These are phyloP conservation scores for Trichocladium antarcticum DNA, from an alignment of 495 filamentous ascomycete genomes.

Conservation along the genomic window DNA sequence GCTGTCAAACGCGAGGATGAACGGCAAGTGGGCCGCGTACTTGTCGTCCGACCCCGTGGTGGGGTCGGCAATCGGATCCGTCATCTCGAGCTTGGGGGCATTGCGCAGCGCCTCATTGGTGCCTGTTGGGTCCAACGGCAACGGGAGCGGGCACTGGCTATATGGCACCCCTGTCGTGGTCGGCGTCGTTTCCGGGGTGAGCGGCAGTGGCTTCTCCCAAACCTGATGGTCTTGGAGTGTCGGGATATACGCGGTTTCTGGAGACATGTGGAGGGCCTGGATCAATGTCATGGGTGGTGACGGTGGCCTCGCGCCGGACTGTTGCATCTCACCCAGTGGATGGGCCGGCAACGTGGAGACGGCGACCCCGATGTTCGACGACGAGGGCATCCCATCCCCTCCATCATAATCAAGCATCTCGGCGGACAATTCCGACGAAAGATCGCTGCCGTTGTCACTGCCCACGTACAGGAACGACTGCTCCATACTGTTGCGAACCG, in stretches of 20 bases:
- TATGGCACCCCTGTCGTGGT: conserved; percentile 25
- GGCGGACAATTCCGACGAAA: conserved; percentile 71
- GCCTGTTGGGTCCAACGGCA: conserved; percentile 28
- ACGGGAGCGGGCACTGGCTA: conserved; percentile 18
- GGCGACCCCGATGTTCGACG: conserved; percentile 33
- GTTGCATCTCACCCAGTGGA: conserved; percentile 41
- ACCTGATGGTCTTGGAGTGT: conserved; percentile 32
- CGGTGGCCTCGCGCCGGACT: conserved; percentile 44
- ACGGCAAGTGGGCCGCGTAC: conserved; percentile 62
- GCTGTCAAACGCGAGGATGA: conserved; percentile 84
- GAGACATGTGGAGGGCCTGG: conserved; percentile 44
- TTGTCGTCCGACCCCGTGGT: conserved; percentile 12
- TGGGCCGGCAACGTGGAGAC: conserved; percentile 46
- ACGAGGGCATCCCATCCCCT: conserved; percentile 21
- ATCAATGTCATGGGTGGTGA: conserved; percentile 69
- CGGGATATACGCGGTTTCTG: conserved; percentile 25
- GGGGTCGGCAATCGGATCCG: conserved; percentile 15
- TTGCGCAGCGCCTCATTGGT: conserved; percentile 32
- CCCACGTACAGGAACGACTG: conserved; percentile 56
- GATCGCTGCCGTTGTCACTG: conserved; percentile 59
- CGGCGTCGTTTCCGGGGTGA: conserved; percentile 43
- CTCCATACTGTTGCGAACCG: conserved; percentile 26
- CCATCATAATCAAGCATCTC: conserved; percentile 48
- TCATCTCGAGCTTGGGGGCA: conserved; percentile 23
- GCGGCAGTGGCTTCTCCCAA: conserved; percentile 41